Percentiles rank a stretch among this genome's conserved stretches.
Evolutionary conservation across 2,329 filamentous ascomycete genomes (phyloP).

Genomic region (Talaromyces rugulosus): DNA sequence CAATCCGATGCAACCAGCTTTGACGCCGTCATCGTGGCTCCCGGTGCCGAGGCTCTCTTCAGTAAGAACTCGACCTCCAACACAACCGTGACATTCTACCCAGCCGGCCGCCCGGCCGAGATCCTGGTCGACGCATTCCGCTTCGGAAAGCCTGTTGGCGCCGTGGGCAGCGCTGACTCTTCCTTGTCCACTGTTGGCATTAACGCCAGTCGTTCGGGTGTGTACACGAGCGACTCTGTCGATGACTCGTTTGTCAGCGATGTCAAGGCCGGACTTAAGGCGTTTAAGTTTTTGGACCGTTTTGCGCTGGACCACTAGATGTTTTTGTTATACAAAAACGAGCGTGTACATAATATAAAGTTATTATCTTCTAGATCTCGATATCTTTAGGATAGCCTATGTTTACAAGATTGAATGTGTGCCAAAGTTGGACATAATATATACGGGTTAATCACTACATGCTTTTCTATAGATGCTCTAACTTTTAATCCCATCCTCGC

Average conservation of each 20-base stretch:
- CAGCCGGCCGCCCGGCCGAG: constrained; percentile 58
- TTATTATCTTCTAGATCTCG: neutral
- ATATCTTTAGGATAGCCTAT: neutral
- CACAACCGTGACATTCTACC: constrained; percentile 54
- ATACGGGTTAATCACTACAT: neutral
- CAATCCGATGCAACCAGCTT: constrained; percentile 52
- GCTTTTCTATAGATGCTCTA: neutral
- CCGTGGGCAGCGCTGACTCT: constrained; percentile 46
- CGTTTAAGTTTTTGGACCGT: constrained; percentile 63
- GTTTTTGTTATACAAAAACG: neutral
- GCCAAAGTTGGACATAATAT: neutral
- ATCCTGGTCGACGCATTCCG: constrained; percentile 61
- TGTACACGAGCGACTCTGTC: constrained; percentile 27
- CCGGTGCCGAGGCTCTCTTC: constrained; percentile 54
- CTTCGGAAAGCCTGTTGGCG: constrained; percentile 67
- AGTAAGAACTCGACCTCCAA: constrained; percentile 18
- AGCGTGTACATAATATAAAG: neutral
- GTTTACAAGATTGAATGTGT: neutral
- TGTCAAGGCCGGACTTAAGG: constrained; percentile 57
- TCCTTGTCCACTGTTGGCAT: constrained; percentile 46
- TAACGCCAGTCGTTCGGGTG: constrained; percentile 28
- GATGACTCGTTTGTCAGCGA: constrained; percentile 38
- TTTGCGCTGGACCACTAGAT: constrained; percentile 54
- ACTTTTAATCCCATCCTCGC: neutral
- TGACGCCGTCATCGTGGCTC: constrained; percentile 52